Evolutionary conservation across 2,329 filamentous ascomycete genomes (phyloP).

Genomic region (Venturia carpophila): DNA sequence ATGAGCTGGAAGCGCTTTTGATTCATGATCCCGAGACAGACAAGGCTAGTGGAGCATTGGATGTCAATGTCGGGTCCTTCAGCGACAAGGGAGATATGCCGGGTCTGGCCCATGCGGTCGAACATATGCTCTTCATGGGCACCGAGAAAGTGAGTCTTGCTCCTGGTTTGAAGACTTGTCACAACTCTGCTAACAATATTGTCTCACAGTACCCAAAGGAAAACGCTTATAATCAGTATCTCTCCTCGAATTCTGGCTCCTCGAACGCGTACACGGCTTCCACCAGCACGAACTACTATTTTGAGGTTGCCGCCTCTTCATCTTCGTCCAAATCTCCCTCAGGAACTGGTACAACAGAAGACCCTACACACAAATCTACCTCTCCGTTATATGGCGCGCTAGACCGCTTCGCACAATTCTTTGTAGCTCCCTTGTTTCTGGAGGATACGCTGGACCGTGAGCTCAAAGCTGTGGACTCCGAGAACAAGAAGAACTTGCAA

Average conservation of each 20-base stretch:
- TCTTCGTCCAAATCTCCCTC: conserved; percentile 41
- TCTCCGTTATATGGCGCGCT: conserved; percentile 73
- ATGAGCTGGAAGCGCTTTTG: conserved; percentile 81
- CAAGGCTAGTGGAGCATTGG: conserved; percentile 90
- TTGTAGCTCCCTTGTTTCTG: conserved; percentile 79
- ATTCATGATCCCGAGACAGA: conserved; percentile 94
- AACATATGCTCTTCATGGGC: conserved; percentile 97
- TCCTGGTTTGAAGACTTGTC: background rate
- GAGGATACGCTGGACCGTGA: conserved; percentile 80
- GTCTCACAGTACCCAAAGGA: conserved; percentile 68
- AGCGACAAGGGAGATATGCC: conserved; percentile 86
- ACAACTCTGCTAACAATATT: background rate
- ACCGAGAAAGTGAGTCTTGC: conserved; percentile 65
- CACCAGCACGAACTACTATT: conserved; percentile 96
- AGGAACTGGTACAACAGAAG: conserved; percentile 29
- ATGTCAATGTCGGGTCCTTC: conserved; percentile 94
- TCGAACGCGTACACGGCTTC: conserved; percentile 93
- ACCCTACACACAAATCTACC: conserved; percentile 30
- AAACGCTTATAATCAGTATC: conserved; percentile 91
- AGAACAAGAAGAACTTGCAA: conserved; percentile 97
- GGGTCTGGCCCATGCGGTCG: conserved; percentile 90
- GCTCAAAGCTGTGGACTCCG: conserved; percentile 81
- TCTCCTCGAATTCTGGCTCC: conserved; percentile 79
- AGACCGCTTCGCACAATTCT: conserved; percentile 91
- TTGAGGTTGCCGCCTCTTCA: conserved; percentile 78